Evolutionary conservation across 2,329 filamentous ascomycete species (phyloP).

Genomic region (Colletotrichum shisoi): DNA sequence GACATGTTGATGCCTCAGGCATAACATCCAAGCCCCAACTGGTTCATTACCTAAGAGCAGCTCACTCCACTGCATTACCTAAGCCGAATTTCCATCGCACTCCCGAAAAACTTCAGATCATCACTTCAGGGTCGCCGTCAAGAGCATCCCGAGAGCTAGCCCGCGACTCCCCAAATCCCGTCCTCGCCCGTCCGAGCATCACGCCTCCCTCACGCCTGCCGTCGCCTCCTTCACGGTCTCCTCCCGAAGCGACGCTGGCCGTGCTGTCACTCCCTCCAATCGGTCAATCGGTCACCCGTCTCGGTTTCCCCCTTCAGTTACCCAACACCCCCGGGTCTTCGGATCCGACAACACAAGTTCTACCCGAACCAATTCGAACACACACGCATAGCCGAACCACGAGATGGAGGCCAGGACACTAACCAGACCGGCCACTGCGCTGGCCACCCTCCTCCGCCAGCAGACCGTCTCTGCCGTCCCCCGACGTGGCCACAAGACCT

Average conservation of each 20-base stretch:
- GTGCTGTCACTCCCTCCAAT: constrained; percentile 19
- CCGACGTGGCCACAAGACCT: constrained; percentile 59
- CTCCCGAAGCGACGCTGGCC: constrained; percentile 33
- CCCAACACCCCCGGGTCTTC: neutral
- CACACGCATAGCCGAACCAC: neutral
- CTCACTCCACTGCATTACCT: constrained; percentile 29
- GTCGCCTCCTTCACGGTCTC: neutral
- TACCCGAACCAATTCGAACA: neutral
- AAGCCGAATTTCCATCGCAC: constrained; percentile 29
- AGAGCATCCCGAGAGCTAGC: constrained; percentile 7
- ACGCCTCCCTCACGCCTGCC: constrained; percentile 12
- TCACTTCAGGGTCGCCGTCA: constrained; percentile 14
- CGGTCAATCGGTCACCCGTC: constrained; percentile 7
- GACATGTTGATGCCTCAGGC: neutral
- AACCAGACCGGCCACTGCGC: constrained; percentile 48
- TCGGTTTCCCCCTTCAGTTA: constrained; percentile 2
- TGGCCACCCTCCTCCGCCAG: constrained; percentile 42
- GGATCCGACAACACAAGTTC: neutral
- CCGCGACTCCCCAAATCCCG: constrained; percentile 17
- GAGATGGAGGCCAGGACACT: constrained; percentile 37
- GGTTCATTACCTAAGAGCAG: constrained; percentile 24
- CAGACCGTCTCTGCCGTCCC: constrained; percentile 42
- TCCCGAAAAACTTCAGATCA: constrained; percentile 37
- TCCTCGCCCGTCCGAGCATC: constrained; percentile 1
- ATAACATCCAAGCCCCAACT: no score